Base-by-base conservation (phyloP, 768 basidiomycete species). In the Termitomyces sp. region DNA sequence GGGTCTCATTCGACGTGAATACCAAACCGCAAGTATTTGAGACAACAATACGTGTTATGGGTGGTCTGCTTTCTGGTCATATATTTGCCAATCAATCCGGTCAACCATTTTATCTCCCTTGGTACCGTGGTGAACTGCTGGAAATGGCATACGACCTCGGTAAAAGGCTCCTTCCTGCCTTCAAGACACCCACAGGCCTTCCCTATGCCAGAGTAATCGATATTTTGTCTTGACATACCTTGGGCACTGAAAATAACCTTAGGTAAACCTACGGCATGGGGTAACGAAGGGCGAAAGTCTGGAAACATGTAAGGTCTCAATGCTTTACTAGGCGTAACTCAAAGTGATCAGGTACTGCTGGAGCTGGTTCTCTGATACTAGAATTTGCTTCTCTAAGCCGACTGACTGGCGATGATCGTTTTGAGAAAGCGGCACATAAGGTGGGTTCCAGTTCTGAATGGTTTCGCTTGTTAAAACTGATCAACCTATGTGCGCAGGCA, bases 11-110 rank as follows among this genome's bases (percentile, higher is more conserved):
- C 69, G 91, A 98, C 67, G 88, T 94, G 56, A 87, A 98, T 70
- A 93, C 92, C 42, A 92, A 86, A 70, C 94, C 97, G n/a, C 96
- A 99, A 78, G 89, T 98, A 4, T 99, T 99, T 66, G 96, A 99
- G 74, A 91, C 91, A 10, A 98, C 92, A 1, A 98, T 98, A 54
- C 85, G 95, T 28, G 92, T 94, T 6, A 75, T 99, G 9, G 97
- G 97, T 3, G 93, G 94, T 4, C 79, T 99, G 38, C 69, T 94
- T 14, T 92, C 91, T 7, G 94, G 84, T 26, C 94, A 94, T 64
- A 82, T 87, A 51, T 89, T 86, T 67, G 90, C 91, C n/a, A 84
- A 77, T 58, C 75, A 83, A 50, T 71, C 77, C 2, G 80, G 73
- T 2, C 84, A 86, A 38, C 82, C 84, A 19, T 92, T 93, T 64